These are phyloP conservation scores for Melampsora larici-populina DNA, from an alignment of 1,284 basidiomycete species.

Conservation along the genomic window DNA sequence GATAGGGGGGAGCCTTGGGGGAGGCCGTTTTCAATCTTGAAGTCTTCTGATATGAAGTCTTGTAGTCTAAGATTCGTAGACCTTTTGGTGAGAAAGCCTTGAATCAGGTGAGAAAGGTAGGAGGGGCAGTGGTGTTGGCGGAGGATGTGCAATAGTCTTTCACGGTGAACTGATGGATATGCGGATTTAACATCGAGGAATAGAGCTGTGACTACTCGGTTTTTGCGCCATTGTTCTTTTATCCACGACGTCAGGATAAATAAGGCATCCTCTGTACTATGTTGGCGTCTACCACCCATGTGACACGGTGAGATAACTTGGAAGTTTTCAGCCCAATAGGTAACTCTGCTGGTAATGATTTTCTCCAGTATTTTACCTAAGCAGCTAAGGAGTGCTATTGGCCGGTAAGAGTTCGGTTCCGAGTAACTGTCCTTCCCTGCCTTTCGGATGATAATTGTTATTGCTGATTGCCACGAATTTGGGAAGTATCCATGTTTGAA, in stretches of 20 bases:
- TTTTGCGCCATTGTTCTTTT: conserved; percentile 3
- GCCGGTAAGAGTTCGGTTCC: neutral
- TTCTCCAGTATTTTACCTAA: conserved; percentile 6
- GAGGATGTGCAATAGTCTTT: neutral
- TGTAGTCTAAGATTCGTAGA: neutral
- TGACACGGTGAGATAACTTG: neutral
- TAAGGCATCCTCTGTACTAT: neutral
- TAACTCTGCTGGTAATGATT: neutral
- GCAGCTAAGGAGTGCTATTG: neutral
- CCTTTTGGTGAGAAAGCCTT: neutral
- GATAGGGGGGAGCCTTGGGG: conserved; percentile 21
- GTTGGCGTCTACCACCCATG: neutral
- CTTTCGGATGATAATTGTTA: conserved; percentile 7
- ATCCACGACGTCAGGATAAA: neutral
- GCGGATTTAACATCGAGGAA: conserved; percentile 14
- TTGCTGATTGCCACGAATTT: neutral
- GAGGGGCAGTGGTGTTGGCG: neutral
- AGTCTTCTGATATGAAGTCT: neutral
- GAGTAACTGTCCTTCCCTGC: conserved; percentile 1
- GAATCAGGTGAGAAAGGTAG: neutral
- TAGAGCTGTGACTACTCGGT: neutral
- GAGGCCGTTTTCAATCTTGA: neutral
- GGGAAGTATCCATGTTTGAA: neutral
- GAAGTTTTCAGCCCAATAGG: neutral
- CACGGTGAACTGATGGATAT: conserved; percentile 2